Evolutionary conservation across 305 asterid species (phyloP).

Genomic region (Euphrasia arctica): DNA sequence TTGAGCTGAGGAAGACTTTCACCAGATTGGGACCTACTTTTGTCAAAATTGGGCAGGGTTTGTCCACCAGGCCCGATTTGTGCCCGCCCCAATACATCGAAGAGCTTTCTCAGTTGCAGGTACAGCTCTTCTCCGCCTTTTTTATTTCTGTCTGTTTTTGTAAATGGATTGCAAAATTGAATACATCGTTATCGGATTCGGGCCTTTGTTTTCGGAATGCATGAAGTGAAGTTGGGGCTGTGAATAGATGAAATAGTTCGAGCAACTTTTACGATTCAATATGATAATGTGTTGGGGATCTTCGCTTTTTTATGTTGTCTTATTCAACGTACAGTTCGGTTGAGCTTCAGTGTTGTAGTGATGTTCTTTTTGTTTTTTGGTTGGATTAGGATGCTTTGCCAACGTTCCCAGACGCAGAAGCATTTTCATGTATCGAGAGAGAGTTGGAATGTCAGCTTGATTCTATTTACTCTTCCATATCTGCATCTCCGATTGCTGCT

Average conservation of each 20-base stretch:
- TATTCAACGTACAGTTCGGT: neutral
- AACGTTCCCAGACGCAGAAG: constrained; percentile 94
- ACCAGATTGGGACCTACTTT: constrained; percentile 93
- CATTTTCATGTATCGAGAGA: constrained; percentile 87
- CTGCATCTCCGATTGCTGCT: constrained; percentile 95
- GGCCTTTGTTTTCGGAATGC: neutral
- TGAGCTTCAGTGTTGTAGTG: constrained; percentile 15
- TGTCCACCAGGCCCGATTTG: constrained; percentile 93
- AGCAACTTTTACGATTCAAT: neutral
- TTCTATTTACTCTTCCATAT: constrained; percentile 73
- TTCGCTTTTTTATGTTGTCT: neutral
- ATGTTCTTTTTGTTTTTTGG: constrained; percentile 9
- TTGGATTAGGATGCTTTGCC: constrained; percentile 89
- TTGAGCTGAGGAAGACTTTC: constrained; percentile 63
- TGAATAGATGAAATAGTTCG: neutral
- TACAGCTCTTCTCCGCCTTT: constrained; percentile 16
- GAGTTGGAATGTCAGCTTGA: constrained; percentile 83
- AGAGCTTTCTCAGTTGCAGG: constrained; percentile 93
- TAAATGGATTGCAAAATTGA: neutral
- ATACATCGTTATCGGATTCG: neutral
- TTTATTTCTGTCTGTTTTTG: neutral
- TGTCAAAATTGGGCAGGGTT: constrained; percentile 93
- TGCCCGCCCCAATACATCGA: constrained; percentile 86
- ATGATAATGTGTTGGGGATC: neutral
- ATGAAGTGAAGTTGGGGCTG: neutral